Base-by-base conservation (phyloP, 108 stramenopile genomes). In the Epipyxis sp. region DNA sequence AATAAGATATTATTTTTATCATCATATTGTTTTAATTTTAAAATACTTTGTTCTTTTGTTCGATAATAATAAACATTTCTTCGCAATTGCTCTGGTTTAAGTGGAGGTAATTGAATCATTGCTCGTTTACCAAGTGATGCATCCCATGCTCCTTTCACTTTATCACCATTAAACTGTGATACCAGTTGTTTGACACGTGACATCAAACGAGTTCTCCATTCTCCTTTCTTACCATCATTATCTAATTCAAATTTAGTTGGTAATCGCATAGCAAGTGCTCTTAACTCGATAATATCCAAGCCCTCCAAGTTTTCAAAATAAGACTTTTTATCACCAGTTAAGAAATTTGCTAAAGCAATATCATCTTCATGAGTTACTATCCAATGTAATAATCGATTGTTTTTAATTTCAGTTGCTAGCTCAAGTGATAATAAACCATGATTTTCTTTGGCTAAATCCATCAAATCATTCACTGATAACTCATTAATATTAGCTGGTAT, bases 231-330 rank as follows among this genome's bases (percentile, higher is more conserved):
- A n/a, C 84, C 84, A 59, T 84, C 78, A 27, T 42, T 46, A 79
- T 86, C 86, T 59, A 82, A 78, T 71, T 82, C 82, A 61, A 86
- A 86, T n/a, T 78, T 74, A 46, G 30, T 78, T 1, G 86, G 86
- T 2, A 82, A 58, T 44, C 59, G 45, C 30, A 82, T 82, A 42
- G 45, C 45, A 16, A 86, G 13, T 13, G 86, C 84, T 10, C 86
- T 69, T 72, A 86, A 44, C 78, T 86, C 86, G 40, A 71, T 59
- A 32, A 85, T 50, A 76, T 86, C 86, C 61, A 84, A 82, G 42
- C 59, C 29, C n/a, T 81, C 69, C 35, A 86, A 57, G 46, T 82
- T 86, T 44, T 82, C 80, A 32, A 86, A 81, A 39, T 40, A 25
- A 42, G 59, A 32, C 44, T 45, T 65, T 41, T 44, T 37, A 6